Conservation (phyloP, 1,284 basidiomycete genomes). For the Boletus semigastroideus region DNA sequence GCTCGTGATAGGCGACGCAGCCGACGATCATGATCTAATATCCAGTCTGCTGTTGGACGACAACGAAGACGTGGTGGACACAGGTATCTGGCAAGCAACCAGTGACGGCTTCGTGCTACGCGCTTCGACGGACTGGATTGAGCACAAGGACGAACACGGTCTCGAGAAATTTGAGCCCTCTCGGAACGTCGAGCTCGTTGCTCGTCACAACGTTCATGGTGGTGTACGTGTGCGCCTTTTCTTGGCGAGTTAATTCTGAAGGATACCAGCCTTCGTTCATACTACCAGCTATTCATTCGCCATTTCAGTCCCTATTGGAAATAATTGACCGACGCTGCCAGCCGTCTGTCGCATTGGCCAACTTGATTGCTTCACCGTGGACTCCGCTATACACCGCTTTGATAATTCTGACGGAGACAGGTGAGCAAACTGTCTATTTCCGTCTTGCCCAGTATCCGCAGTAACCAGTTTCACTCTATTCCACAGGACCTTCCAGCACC, state of each 20-base stretch:
- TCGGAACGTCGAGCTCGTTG: conserved; percentile 60
- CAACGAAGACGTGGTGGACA: conserved; percentile 64
- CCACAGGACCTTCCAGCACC: conserved; percentile 31
- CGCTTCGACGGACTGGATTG: conserved; percentile 69
- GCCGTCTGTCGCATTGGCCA: conserved; percentile 49
- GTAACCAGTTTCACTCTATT: background rate
- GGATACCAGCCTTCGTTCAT: conserved; percentile 29
- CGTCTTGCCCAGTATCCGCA: background rate
- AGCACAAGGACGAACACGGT: conserved; percentile 60
- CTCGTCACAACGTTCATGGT: conserved; percentile 20
- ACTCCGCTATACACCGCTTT: conserved; percentile 58
- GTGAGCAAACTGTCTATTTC: conserved; percentile 33
- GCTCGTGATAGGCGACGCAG: conserved; percentile 49
- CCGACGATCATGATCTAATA: conserved; percentile 30
- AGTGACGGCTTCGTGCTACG: conserved; percentile 42
- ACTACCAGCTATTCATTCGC: conserved; percentile 50
- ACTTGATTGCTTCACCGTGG: conserved; percentile 52
- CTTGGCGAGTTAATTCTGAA: conserved; percentile 8
- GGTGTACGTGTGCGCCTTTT: conserved; percentile 20
- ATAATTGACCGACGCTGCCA: conserved; percentile 49
- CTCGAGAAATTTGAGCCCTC: conserved; percentile 62
- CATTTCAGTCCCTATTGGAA: conserved; percentile 51
- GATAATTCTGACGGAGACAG: conserved; percentile 49
- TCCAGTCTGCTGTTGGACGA: conserved; percentile 50
- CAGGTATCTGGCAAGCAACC: conserved; percentile 53